These are phyloP conservation scores for Aureobasidium subglaciale DNA, from an alignment of 2,329 filamentous ascomycete species.

Conservation along the genomic window DNA sequence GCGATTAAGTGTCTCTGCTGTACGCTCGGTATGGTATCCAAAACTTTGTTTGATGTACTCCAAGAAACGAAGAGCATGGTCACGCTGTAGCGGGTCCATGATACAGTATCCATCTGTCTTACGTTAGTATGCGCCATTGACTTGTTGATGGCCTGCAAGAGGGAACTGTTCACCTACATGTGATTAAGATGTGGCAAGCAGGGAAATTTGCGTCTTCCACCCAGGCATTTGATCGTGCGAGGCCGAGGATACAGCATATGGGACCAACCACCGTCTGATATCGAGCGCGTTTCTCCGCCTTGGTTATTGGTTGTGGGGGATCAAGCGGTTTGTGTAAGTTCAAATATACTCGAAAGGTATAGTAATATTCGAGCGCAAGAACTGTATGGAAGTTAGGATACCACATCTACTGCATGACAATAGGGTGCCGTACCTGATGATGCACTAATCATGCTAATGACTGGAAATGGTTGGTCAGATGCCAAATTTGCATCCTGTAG, in stretches of 20 bases:
- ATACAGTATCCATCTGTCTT: background rate
- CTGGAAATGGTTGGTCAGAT: background rate
- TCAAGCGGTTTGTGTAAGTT: background rate
- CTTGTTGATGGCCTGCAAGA: too few relatives aligned
- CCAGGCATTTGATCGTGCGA: background rate
- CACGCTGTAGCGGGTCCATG: background rate
- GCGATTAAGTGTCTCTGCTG: background rate
- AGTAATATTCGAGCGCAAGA: background rate
- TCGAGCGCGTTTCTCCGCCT: background rate
- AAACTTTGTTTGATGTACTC: background rate
- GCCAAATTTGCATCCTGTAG: background rate
- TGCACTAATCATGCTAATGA: background rate
- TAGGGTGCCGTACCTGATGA: background rate
- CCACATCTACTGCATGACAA: too few relatives aligned
- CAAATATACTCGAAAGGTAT: background rate
- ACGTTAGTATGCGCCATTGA: background rate
- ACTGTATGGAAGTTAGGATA: background rate
- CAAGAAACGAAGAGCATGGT: background rate
- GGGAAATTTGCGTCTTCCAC: background rate
- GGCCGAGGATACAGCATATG: background rate
- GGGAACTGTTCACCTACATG: background rate
- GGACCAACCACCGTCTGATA: background rate
- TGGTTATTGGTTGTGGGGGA: background rate
- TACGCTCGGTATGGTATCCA: background rate
- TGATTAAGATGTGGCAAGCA: background rate